Conservation (phyloP, 2,329 filamentous ascomycete species). For the Neofusicoccum sp. region DNA sequence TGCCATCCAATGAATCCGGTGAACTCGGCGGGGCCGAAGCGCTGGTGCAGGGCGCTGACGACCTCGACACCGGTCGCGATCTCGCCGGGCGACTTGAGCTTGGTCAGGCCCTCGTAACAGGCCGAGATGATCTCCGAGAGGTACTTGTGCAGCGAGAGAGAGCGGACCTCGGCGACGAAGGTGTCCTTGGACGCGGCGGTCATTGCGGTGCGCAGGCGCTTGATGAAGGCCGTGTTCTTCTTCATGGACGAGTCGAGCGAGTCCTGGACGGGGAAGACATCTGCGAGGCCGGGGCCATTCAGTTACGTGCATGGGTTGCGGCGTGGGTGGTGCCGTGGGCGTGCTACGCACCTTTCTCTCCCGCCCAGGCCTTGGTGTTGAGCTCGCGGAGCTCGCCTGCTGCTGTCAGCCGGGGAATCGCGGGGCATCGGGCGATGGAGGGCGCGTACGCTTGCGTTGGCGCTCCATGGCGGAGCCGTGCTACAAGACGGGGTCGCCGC, state of each 20-base stretch:
- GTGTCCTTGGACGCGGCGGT: constrained; percentile 75
- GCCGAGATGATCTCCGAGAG: constrained; percentile 95
- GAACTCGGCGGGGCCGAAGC: constrained; percentile 87
- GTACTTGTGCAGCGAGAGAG: constrained; percentile 91
- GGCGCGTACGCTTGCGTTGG: constrained; percentile 46
- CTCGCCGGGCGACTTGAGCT: constrained; percentile 86
- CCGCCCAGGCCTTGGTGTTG: constrained; percentile 85
- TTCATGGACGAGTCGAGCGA: constrained; percentile 93
- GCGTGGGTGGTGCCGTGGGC: constrained; percentile 5
- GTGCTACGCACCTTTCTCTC: constrained; percentile 68
- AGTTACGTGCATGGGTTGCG: not conserved
- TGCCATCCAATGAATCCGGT: constrained; percentile 91
- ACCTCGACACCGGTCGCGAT: constrained; percentile 90
- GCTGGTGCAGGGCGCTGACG: constrained; percentile 90
- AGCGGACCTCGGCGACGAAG: constrained; percentile 86
- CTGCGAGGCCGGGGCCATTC: constrained; percentile 44
- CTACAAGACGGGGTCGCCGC: constrained; percentile 19
- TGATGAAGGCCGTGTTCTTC: constrained; percentile 98
- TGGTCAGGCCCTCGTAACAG: constrained; percentile 90
- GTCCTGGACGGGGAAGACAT: constrained; percentile 72
- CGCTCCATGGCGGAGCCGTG: constrained; percentile 45
- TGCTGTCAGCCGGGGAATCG: constrained; percentile 24
- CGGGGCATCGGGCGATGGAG: not conserved
- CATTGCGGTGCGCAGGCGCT: constrained; percentile 86
- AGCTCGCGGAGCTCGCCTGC: constrained; percentile 85